Evolutionary conservation across 2,329 filamentous ascomycete species (phyloP), one percentile per base, ranked within the genome.

Genomic region (Colletotrichum aenigma): DNA sequence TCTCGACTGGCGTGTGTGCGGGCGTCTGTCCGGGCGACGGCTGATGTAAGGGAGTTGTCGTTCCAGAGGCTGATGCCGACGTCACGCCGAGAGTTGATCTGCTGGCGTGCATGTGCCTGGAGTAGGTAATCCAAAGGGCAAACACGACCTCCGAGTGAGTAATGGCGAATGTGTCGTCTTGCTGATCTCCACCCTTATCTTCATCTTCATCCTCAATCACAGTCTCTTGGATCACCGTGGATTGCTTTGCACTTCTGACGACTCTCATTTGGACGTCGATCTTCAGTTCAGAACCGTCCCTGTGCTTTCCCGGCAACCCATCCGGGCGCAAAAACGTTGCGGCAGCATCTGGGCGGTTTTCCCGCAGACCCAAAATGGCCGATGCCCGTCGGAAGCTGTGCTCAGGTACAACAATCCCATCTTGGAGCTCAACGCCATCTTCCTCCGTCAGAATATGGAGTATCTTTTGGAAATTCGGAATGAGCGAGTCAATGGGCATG

Each of bases 191-290:
- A 82, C 76, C 86, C 82, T 62, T 70, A 71, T 80, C 80, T 43
- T 88, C 86, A n/a, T 85, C 86, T 61, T 91, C 89, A 48, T 90
- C 89, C 64, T 90, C 89, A 69, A 91, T 88, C n/a, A 93, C 90
- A 3, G 92, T 91, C 77, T 93, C 88, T 72, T 93, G 90, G 69
- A 91, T 89, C 76, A 91, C 87, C 70, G 89, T 89, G 4, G 88
- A 85, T 72, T 92, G 91, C 78, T 93, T 93, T 79, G 96, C 96
- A 83, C 95, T 98, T 85, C 96, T 95, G 18, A 98, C 96, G 28
- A 99, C 96, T 38, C 97, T 93, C 94, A 99, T 95, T 85, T 99
- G 97, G 34, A 98, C 93, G 82, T 99, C 97, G 43, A 99, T 95
- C 84, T 95, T 96, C 77, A 99, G 93, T 77, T 97, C 95, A 0